phyloP scores from a whole-genome alignment of 2,329 filamentous ascomycete species.

The Hirsutella minnesotensis region DNA sequence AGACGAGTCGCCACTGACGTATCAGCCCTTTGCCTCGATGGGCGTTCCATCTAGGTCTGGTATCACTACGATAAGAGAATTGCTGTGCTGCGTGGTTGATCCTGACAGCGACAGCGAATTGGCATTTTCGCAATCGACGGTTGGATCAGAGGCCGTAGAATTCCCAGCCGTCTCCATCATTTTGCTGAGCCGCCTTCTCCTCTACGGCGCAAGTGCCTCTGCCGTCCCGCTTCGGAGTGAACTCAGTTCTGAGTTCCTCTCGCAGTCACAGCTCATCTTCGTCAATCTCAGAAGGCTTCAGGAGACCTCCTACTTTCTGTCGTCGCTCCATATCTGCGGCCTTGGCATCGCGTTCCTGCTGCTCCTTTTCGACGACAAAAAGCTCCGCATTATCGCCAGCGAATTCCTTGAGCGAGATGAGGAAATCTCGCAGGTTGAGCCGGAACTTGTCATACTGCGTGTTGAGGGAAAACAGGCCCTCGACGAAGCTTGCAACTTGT shows the following conservation, averaged over 20 bases:
- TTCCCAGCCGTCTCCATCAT: constrained; percentile 47
- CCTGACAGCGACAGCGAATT: background rate
- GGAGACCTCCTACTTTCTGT: constrained; percentile 86
- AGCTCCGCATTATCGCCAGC: constrained; percentile 90
- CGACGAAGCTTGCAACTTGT: constrained; percentile 84
- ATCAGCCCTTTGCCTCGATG: background rate
- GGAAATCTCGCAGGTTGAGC: constrained; percentile 87
- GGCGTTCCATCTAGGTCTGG: constrained; percentile 10
- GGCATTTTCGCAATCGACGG: background rate
- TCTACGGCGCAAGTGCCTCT: constrained; percentile 11
- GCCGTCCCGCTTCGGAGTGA: constrained; percentile 26
- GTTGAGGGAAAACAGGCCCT: constrained; percentile 79
- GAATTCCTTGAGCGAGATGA: constrained; percentile 95
- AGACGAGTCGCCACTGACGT: no score
- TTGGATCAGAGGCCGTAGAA: constrained; percentile 45
- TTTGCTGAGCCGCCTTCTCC: constrained; percentile 13
- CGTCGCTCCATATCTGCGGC: constrained; percentile 82
- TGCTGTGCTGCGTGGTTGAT: background rate
- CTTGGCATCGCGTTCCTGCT: constrained; percentile 75
- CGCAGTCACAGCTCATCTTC: constrained; percentile 84
- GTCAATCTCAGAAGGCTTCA: constrained; percentile 96
- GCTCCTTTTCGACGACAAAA: constrained; percentile 88
- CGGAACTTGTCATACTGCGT: constrained; percentile 91
- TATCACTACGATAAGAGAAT: constrained; percentile 12
- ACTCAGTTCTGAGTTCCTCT: constrained; percentile 53